These are phyloP conservation scores for Chalaropsis thielavioides DNA, from an alignment of 2,329 filamentous ascomycete genomes.

Conservation along the genomic window DNA sequence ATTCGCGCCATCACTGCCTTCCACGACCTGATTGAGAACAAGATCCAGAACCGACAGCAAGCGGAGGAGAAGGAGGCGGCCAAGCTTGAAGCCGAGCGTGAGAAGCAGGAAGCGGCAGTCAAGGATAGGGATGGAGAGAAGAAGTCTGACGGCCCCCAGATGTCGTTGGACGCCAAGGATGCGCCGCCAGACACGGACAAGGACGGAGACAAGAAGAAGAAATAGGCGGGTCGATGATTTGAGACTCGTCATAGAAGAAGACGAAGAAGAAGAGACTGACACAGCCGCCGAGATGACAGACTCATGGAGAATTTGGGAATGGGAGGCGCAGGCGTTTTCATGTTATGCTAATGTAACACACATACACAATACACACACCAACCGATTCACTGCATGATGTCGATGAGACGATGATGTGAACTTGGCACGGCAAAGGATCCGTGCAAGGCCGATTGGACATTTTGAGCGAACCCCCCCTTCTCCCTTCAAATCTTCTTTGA, in stretches of 20 bases:
- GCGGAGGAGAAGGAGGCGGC: slow-evolving; percentile 89
- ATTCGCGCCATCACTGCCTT: slow-evolving; percentile 97
- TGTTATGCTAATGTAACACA: slow-evolving; percentile 12
- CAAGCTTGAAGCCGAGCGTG: slow-evolving; percentile 52
- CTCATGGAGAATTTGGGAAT: slow-evolving; percentile 9
- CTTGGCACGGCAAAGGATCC: too few species aligned
- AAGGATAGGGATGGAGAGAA: slow-evolving; percentile 27
- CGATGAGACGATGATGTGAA: background rate
- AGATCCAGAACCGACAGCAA: slow-evolving; percentile 96
- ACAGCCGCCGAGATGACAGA: background rate
- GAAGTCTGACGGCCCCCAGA: slow-evolving; percentile 31
- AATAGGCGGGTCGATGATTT: slow-evolving; percentile 21
- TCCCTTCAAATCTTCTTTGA: too few species aligned
- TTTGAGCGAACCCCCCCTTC: too few species aligned
- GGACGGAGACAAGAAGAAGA: slow-evolving; percentile 40
- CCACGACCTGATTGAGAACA: slow-evolving; percentile 98
- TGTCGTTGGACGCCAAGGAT: slow-evolving; percentile 23
- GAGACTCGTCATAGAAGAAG: background rate
- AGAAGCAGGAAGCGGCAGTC: slow-evolving; percentile 37
- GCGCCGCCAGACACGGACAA: slow-evolving; percentile 43
- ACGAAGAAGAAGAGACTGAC: background rate
- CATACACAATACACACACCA: slow-evolving; percentile 7
- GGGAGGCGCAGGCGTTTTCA: slow-evolving; percentile 11
- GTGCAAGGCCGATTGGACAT: too few species aligned
- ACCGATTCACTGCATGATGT: background rate